Conservation (phyloP, 768 basidiomycete species). For the Lentinula detonsa region DNA sequence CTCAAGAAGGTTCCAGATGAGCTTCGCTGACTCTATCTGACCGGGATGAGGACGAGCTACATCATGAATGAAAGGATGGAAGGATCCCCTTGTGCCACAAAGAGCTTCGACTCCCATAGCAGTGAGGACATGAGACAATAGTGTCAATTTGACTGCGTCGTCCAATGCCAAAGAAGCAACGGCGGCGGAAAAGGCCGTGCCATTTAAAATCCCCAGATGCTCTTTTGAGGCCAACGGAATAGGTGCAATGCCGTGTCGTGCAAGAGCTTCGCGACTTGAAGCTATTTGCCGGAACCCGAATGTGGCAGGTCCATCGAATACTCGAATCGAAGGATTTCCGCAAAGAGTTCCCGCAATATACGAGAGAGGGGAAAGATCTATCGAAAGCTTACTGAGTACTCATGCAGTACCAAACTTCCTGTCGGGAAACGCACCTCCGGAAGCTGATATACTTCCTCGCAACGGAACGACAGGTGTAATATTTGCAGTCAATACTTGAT, state of each 20-base stretch:
- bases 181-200: conserved; percentile 78
- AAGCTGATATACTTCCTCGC: conserved; percentile 78
- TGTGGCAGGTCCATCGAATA: conserved; percentile 48
- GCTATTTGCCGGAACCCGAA: conserved; percentile 46
- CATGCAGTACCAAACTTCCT: conserved; percentile 5
- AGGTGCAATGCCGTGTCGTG: conserved; percentile 54
- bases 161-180: conserved; percentile 67
- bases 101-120: conserved; percentile 80
- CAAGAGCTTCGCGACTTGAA: conserved; percentile 53
- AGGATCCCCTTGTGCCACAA: conserved; percentile 56
- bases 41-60: conserved; percentile 73
- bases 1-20: conserved; percentile 54
- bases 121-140: conserved; percentile 66
- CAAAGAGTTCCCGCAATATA: conserved; percentile 80
- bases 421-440: conserved; percentile 49
- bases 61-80: conserved; percentile 68
- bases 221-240: conserved; percentile 70
- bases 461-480: conserved; percentile 79
- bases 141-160: conserved; percentile 57
- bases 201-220: conserved; percentile 77
- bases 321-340: conserved; percentile 75
- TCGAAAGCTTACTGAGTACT: conserved; percentile 8
- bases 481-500: conserved; percentile 60
- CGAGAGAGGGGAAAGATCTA: conserved; percentile 73
- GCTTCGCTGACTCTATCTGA: conserved; percentile 66